phyloP scores from a whole-genome alignment of 305 asterid species.

The Lippia alba region DNA sequence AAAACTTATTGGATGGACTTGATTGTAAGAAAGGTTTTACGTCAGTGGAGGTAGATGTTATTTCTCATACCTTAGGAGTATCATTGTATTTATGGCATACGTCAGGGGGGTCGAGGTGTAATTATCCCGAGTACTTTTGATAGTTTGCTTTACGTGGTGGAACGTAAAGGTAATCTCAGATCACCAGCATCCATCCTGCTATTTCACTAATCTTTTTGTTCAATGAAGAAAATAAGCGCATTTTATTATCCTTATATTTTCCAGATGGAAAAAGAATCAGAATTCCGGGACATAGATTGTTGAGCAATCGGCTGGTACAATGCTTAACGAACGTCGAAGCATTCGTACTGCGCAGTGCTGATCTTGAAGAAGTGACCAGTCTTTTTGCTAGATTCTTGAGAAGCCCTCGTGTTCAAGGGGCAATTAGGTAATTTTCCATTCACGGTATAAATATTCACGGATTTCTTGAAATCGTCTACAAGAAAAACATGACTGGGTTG shows the following conservation, averaged over 20 bases:
- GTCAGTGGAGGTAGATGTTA: no score
- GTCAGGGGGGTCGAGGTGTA: no score
- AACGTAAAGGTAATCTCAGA: no score
- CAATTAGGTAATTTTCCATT: slow-evolving; percentile 54
- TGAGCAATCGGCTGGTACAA: slow-evolving; percentile 61
- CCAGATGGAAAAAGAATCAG: slow-evolving; percentile 63
- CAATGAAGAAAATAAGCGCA: not conserved
- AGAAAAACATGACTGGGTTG: not conserved
- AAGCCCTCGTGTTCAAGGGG: slow-evolving; percentile 67
- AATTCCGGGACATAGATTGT: slow-evolving; percentile 54
- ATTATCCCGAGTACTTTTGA: no score
- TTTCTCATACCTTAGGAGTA: no score
- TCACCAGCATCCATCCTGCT: no score
- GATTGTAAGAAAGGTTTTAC: no score
- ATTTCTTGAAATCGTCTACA: no score
- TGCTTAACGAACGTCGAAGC: slow-evolving; percentile 77
- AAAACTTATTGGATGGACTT: no score
- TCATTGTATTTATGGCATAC: no score
- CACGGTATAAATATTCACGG: no score
- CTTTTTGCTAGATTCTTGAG: slow-evolving; percentile 67
- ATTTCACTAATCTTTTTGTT: not conserved
- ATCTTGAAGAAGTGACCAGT: slow-evolving; percentile 75
- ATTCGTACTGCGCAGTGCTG: slow-evolving; percentile 61
- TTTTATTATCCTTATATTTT: not conserved
- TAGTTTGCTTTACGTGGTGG: no score